A percentile compares a stretch with the other conserved stretches of the same genome.
Conservation (phyloP, 2,329 filamentous ascomycete species). For the Trichoderma aggressivum region DNA sequence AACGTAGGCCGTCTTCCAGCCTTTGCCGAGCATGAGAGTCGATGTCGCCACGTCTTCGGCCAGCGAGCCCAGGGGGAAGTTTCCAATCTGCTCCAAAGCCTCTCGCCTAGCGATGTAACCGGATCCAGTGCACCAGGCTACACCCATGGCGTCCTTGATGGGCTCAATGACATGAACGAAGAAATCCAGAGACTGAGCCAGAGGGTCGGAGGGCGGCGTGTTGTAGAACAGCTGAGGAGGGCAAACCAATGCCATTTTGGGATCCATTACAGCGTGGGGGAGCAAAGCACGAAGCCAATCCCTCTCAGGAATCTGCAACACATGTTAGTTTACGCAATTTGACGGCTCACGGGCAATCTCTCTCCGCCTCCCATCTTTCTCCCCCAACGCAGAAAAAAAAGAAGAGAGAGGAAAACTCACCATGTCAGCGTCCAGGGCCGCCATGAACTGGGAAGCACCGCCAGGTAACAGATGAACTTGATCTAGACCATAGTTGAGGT, state of each 20-base stretch:
- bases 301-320: constrained; percentile 54
- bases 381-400: not conserved
- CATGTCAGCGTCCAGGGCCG: constrained; percentile 66
- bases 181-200: constrained; percentile 56
- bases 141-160: constrained; percentile 49
- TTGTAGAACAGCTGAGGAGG: constrained; percentile 64
- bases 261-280: constrained; percentile 57
- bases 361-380: not conserved
- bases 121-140: constrained; percentile 64
- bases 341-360: not conserved
- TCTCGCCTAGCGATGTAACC: constrained; percentile 58
- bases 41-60: constrained; percentile 61
- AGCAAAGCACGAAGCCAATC: constrained; percentile 57
- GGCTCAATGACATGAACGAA: constrained; percentile 54
- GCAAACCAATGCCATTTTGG: constrained; percentile 56
- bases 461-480: constrained; percentile 49
- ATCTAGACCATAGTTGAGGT: constrained; percentile 59
- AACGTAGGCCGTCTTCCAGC: constrained; percentile 60
- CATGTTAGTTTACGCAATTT: not conserved
- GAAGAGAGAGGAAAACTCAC: constrained; percentile 26
- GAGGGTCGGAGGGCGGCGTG: constrained; percentile 54
- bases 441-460: constrained; percentile 56
- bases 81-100: constrained; percentile 58
- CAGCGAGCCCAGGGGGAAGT: constrained; percentile 57
- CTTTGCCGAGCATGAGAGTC: constrained; percentile 54